A percentile compares a stretch with the other conserved stretches of the same genome.
Conservation (phyloP, 2,329 filamentous ascomycete species). For the Drechslerella dactyloides region DNA sequence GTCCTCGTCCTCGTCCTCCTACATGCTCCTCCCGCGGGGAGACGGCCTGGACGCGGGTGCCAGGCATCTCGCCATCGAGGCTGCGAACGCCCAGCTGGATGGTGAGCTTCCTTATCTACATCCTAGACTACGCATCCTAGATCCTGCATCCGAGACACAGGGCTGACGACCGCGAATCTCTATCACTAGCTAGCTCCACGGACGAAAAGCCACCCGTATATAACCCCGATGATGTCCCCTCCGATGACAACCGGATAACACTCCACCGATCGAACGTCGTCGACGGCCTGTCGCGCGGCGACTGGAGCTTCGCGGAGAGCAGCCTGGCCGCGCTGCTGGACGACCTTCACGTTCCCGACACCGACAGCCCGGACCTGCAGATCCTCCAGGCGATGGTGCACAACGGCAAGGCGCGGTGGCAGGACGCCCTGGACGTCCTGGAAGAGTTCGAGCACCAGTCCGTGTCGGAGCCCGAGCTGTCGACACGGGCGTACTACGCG, state of each 20-base stretch:
- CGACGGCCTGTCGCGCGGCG: constrained; percentile 29
- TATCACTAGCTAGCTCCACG: constrained; percentile 7
- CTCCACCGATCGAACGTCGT: constrained; percentile 34
- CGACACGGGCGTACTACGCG: constrained; percentile 37
- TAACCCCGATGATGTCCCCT: constrained; percentile 3
- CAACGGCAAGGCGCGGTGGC: constrained; percentile 41
- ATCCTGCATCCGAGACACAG: too few species aligned
- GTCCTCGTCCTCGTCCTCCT: too few species aligned
- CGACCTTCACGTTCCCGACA: constrained; percentile 23
- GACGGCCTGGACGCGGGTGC: constrained; percentile 9
- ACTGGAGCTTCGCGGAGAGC: constrained; percentile 36
- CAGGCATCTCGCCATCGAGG: constrained; percentile 17
- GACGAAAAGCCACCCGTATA: neutral
- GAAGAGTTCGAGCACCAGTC: constrained; percentile 44
- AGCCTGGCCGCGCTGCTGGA: constrained; percentile 27
- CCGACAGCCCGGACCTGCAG: constrained; percentile 33
- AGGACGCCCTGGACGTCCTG: constrained; percentile 36
- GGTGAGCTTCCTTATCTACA: too few species aligned
- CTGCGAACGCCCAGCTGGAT: constrained; percentile 12
- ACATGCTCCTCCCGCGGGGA: constrained; percentile 1
- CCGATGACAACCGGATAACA: constrained; percentile 29
- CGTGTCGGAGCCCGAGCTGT: constrained; percentile 37
- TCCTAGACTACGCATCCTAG: too few species aligned
- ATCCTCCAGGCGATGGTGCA: constrained; percentile 37
- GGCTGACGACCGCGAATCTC: neutral